These are phyloP conservation scores for Pleurotus platypus DNA, from an alignment of 768 basidiomycete species.

Conservation along the genomic window DNA sequence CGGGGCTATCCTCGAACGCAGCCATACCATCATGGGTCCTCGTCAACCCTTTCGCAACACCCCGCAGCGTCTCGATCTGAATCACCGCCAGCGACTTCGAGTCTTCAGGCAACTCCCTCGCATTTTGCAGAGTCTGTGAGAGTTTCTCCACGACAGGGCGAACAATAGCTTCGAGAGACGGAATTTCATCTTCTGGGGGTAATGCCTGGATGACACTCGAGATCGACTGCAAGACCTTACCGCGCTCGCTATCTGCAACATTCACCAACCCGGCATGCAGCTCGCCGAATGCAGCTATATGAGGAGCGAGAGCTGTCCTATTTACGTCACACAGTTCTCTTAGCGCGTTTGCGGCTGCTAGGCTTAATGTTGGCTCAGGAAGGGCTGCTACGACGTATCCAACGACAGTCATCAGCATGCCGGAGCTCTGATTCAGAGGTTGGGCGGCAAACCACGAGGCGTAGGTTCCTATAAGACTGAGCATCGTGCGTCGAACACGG, in stretches of 20 bases:
- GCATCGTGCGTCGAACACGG: conserved; percentile 68
- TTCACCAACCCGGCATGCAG: conserved; percentile 72
- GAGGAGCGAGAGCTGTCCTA: conserved; percentile 74
- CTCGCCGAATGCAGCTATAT: conserved; percentile 81
- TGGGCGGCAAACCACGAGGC: conserved; percentile 77
- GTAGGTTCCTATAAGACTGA: conserved; percentile 75
- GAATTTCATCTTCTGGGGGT: conserved; percentile 72
- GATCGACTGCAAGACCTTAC: conserved; percentile 89
- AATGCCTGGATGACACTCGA: conserved; percentile 92
- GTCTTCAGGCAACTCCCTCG: conserved; percentile 63
- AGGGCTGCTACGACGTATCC: conserved; percentile 71
- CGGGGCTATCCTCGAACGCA: conserved; percentile 54
- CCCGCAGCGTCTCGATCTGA: conserved; percentile 78
- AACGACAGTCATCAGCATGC: conserved; percentile 61
- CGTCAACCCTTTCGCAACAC: conserved; percentile 85
- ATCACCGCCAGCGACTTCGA: conserved; percentile 62
- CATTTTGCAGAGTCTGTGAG: conserved; percentile 46
- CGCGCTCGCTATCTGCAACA: conserved; percentile 84
- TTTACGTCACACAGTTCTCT: conserved; percentile 90
- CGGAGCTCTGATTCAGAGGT: conserved; percentile 23
- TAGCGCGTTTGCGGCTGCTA: conserved; percentile 76
- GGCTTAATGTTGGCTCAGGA: conserved; percentile 58
- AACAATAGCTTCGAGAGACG: conserved; percentile 76
- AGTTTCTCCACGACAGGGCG: conserved; percentile 72
- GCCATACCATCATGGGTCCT: conserved; percentile 67